Evolutionary conservation across 2,329 filamentous ascomycete genomes (phyloP).

Genomic region (Ophiocordyceps polyrhachis-furcata): DNA sequence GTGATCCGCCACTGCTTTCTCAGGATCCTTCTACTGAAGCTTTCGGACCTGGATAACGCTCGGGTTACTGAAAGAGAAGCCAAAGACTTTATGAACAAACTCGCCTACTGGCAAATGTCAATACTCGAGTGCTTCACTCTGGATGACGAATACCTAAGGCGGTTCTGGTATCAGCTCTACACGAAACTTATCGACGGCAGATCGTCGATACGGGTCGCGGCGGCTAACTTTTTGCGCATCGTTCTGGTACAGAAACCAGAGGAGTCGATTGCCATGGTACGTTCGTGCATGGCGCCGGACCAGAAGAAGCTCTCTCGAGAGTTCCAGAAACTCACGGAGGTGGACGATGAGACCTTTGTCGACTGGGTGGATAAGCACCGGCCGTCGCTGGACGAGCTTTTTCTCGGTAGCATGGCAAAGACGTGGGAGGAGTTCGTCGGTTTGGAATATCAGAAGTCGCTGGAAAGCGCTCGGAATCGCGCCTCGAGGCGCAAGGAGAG

Average conservation of each 20-base stretch:
- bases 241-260: slow-evolving; percentile 84
- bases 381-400: slow-evolving; percentile 59
- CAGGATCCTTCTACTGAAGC: slow-evolving; percentile 56
- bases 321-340: slow-evolving; percentile 67
- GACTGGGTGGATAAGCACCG: slow-evolving; percentile 75
- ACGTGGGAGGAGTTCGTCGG: slow-evolving; percentile 78
- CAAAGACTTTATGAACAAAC: slow-evolving; percentile 58
- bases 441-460: slow-evolving; percentile 61
- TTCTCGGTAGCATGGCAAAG: slow-evolving; percentile 64
- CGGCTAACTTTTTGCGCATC: slow-evolving; percentile 77
- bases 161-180: slow-evolving; percentile 88
- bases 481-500: slow-evolving; percentile 63
- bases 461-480: slow-evolving; percentile 53
- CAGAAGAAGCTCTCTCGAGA: slow-evolving; percentile 54
- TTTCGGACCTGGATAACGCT: slow-evolving; percentile 65
- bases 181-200: slow-evolving; percentile 62
- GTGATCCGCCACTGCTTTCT: slow-evolving; percentile 63
- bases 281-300: slow-evolving; percentile 49
- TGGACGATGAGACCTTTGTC: slow-evolving; percentile 79
- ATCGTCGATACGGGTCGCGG: slow-evolving; percentile 48
- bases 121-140: slow-evolving; percentile 60
- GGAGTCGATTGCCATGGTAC: slow-evolving; percentile 57
- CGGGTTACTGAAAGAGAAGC: slow-evolving; percentile 40
- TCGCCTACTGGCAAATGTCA: slow-evolving; percentile 92
- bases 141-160: slow-evolving; percentile 64